Base-by-base conservation (phyloP, 83 land plant genomes). In the Picea engelmannii region DNA sequence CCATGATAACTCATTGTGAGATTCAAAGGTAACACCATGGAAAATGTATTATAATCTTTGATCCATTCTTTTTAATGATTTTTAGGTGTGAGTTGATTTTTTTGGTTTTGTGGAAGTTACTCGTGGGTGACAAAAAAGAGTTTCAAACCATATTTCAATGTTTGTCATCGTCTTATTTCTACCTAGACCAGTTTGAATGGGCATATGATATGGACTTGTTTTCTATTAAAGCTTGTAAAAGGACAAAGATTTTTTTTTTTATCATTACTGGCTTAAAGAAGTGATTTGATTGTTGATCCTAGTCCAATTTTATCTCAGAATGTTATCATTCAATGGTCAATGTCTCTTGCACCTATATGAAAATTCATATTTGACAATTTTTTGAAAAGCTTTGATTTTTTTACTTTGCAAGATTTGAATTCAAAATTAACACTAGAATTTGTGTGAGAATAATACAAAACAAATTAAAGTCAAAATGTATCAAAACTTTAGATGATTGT, bases 131-230 rank as follows among this genome's bases (percentile, higher is more conserved):
- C 82, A 79, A 79, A 89, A 67, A 86, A 87, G 74, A 88, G 78
- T 40, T 87, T 82, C 75, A 80, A 75, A 71, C 82, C 87, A 61
- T 88, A 90, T 83, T 76, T 93, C 80, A 95, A 93, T 78, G 92
- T 92, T 81, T 91, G 95, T 6, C 77, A 92, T 74, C 91, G 90
- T 21, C n/a, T 89, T 16, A 78, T 64, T 81, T 92, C 20, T 44
- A 88, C 52, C 81, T 49, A 25, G 88, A 93, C 23, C 81, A 76
- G 4, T 89, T 93, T 84, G 92, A 85, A 24, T 95, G 97, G 97
- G 86, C 86, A n/a, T 84, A 83, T 88, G 97, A 94, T n/a, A 83
- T 95, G 91, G 93, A 95, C 62, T 27, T 95, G 0, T 91, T 93
- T 76, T 90, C 91, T 79, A 85, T 95, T 35, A 69, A 86, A 81